Base-by-base conservation (phyloP, 495 filamentous ascomycete species). In the Penicillium ucsense region DNA sequence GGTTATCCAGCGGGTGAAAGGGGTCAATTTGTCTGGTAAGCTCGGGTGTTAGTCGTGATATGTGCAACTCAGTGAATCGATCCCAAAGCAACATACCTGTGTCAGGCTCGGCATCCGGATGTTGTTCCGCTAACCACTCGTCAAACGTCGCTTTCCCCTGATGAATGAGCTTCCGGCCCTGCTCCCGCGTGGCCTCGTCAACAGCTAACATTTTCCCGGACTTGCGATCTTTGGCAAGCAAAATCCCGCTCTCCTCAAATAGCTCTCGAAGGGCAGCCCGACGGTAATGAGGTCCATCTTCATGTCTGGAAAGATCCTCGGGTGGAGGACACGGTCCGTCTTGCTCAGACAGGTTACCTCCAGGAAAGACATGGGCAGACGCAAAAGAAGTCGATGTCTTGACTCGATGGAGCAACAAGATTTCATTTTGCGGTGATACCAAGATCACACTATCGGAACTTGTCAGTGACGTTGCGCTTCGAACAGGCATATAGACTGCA, bases 331-430 rank as follows among this genome's bases (percentile, higher is more conserved):
- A 71, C 0, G 65, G 50, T 6, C 83, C 87, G 48, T 95, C 88
- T 37, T 79, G 77, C 0, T 66, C 44, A 0, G 84, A 85, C 6
- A 94, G 68, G 51, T 92, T 89, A 0, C 92, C 92, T n/a, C 92
- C 92, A 0, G 92, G 92, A 56, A 98, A 98, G 47, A 98, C 92
- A 59, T 97, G 89, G 0, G 90, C 91, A 0, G 86, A 91, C 9
- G 92, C 78, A 52, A 96, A 98, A 27, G 89, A 84, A 5, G 75
- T 79, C 3, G 89, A 91, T 1, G 81, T 85, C 41, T 82, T 72
- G 8, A 95, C 88, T 44, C 92, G 82, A 56, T 89, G 88, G 3
- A 98, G 79, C 20, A 97, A 78, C 20, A 98, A 78, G 36, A 97
- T 78, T 59, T 94, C 80, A 61, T 96, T 95, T 45, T 72, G 73